phyloP scores from a whole-genome alignment of 1,284 basidiomycete genomes.

The Ceratobasidium sp. region DNA sequence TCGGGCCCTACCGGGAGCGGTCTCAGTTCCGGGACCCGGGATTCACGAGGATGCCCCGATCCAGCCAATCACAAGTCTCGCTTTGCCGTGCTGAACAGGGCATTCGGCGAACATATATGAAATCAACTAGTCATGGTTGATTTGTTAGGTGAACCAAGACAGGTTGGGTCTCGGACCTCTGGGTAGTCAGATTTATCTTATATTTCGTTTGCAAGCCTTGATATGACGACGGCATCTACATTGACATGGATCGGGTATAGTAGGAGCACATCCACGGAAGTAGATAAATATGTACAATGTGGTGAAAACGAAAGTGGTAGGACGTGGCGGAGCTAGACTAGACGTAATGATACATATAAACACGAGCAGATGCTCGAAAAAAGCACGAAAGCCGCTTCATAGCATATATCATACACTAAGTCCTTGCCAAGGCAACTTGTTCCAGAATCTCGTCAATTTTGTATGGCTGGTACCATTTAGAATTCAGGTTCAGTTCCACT shows the following conservation, averaged over 20 bases:
- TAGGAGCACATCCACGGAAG: background rate
- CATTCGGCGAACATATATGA: no score
- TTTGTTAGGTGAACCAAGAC: no score
- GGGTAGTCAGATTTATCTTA: no score
- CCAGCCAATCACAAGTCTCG: constrained; percentile 20
- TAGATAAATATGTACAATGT: constrained; percentile 1
- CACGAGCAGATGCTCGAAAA: background rate
- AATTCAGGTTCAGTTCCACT: background rate
- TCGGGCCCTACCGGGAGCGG: constrained; percentile 22
- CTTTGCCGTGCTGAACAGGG: background rate
- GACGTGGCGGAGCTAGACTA: background rate
- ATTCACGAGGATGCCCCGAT: constrained; percentile 29
- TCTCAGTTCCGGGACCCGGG: constrained; percentile 31
- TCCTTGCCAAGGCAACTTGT: constrained; percentile 46
- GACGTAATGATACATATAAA: constrained; percentile 40
- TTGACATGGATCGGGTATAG: no score
- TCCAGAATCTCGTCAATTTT: constrained; percentile 50
- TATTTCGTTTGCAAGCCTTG: no score
- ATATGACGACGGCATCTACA: no score
- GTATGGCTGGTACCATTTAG: constrained; percentile 47
- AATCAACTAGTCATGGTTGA: no score
- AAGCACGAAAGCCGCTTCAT: background rate
- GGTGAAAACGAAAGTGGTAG: constrained; percentile 1
- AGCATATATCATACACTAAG: constrained; percentile 16
- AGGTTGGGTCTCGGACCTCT: no score